These are phyloP conservation scores for Kalaharituber pfeilii DNA, from an alignment of 2,329 filamentous ascomycete species.

Conservation along the genomic window DNA sequence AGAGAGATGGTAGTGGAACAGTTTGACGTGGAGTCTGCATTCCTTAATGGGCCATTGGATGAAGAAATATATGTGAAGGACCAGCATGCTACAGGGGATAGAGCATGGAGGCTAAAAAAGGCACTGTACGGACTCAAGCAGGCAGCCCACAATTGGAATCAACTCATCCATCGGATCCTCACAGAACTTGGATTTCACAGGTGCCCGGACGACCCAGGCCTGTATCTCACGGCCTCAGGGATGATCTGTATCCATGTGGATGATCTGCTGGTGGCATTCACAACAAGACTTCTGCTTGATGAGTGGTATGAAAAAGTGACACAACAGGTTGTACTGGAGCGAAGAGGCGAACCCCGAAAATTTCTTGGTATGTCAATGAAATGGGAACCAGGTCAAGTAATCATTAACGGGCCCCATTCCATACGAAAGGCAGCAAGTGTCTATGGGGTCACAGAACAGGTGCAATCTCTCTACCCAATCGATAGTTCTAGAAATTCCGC, in stretches of 20 bases:
- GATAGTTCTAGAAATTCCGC: neutral
- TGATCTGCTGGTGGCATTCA: neutral
- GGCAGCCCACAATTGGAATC: neutral
- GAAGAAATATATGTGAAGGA: neutral
- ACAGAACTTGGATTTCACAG: neutral
- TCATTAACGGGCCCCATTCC: neutral
- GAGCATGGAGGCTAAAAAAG: neutral
- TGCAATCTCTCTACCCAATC: neutral
- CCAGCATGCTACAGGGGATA: neutral
- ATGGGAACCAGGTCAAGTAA: neutral
- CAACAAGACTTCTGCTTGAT: neutral
- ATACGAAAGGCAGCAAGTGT: neutral
- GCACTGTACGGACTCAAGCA: neutral
- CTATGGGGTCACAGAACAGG: neutral
- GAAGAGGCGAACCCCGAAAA: neutral
- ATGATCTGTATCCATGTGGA: neutral
- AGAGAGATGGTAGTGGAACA: neutral
- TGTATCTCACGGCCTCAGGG: neutral
- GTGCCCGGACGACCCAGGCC: neutral
- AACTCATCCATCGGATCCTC: neutral
- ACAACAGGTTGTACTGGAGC: neutral
- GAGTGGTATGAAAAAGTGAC: neutral
- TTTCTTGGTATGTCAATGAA: neutral
- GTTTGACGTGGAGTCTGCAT: neutral
- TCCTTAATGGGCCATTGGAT: neutral